Evolutionary conservation across 495 filamentous ascomycete species (phyloP).

Genomic region (Trichoderma gamsii): DNA sequence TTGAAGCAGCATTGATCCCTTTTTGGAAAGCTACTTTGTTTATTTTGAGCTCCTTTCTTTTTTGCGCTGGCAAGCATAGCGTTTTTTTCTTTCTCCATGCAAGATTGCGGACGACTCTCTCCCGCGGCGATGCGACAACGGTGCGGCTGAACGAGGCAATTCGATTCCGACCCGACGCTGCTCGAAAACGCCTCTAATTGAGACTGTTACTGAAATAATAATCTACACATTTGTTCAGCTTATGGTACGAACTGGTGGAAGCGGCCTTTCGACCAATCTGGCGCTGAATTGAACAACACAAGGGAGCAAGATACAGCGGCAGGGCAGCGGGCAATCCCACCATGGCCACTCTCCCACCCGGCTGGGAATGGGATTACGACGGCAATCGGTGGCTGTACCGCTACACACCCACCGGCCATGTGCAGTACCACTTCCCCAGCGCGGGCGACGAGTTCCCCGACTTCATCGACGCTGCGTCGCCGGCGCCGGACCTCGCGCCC

Average conservation of each 20-base stretch:
- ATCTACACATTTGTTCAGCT: not conserved
- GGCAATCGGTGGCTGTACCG: slow-evolving; percentile 43
- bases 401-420: slow-evolving; percentile 39
- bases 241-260: not conserved
- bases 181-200: not conserved
- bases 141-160: not conserved
- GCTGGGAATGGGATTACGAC: slow-evolving; percentile 46
- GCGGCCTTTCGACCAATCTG: not conserved
- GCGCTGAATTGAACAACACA: not conserved
- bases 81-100: not conserved
- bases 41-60: not conserved
- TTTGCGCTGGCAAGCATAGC: not conserved
- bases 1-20: not conserved
- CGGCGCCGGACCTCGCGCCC: slow-evolving; percentile 30
- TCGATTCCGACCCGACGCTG: slow-evolving; percentile 2
- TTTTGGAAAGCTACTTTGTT: not conserved
- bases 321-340: not conserved
- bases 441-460: slow-evolving; percentile 46
- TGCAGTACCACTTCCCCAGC: slow-evolving; percentile 44
- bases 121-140: not conserved
- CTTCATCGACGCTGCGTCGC: slow-evolving; percentile 32
- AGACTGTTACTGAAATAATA: not conserved
- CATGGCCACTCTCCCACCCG: slow-evolving; percentile 38
- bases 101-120: not conserved
- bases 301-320: not conserved